Percentiles rank a stretch among this genome's conserved stretches.
Evolutionary conservation across 352 stramenopile genomes (phyloP).

Genomic region (Globisporangium heterothallicum): DNA sequence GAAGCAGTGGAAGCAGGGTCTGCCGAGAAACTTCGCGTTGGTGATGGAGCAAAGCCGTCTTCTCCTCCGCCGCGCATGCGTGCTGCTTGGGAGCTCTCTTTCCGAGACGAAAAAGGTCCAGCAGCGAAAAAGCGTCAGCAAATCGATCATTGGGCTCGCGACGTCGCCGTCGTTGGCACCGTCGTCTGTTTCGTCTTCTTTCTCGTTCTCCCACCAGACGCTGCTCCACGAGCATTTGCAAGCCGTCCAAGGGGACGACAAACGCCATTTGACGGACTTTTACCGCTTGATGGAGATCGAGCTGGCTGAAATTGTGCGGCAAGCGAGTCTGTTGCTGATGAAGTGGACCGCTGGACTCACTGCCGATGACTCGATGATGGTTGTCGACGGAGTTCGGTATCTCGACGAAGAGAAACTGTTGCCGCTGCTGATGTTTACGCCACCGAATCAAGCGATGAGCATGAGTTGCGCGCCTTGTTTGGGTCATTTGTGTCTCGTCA

Average conservation of each 20-base stretch:
- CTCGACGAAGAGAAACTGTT: conserved; percentile 60
- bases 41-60: conserved; percentile 66
- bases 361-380: conserved; percentile 30
- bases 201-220: conserved; percentile 53
- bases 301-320: conserved; percentile 38
- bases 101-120: conserved; percentile 21
- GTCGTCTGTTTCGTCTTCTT: conserved; percentile 21
- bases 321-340: conserved; percentile 35
- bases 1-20: conserved; percentile 52
- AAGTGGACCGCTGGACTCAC: conserved; percentile 46
- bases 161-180: conserved; percentile 29
- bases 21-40: conserved; percentile 42
- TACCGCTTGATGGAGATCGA: conserved; percentile 41
- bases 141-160: conserved; percentile 18
- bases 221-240: conserved; percentile 58
- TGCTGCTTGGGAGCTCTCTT: conserved; percentile 49
- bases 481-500: conserved; percentile 54
- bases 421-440: conserved; percentile 35
- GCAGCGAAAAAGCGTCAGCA: conserved; percentile 20
- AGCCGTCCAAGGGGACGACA: conserved; percentile 27
- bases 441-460: conserved; percentile 40
- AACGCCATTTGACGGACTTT: conserved; percentile 29
- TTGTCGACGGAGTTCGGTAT: conserved; percentile 37
- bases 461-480: conserved; percentile 44
- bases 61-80: conserved; percentile 40